A percentile compares a stretch with the other conserved stretches of the same genome.
Evolutionary conservation across 306 rosid genomes (phyloP).

Genomic region (Cucurbita ficifolia): DNA sequence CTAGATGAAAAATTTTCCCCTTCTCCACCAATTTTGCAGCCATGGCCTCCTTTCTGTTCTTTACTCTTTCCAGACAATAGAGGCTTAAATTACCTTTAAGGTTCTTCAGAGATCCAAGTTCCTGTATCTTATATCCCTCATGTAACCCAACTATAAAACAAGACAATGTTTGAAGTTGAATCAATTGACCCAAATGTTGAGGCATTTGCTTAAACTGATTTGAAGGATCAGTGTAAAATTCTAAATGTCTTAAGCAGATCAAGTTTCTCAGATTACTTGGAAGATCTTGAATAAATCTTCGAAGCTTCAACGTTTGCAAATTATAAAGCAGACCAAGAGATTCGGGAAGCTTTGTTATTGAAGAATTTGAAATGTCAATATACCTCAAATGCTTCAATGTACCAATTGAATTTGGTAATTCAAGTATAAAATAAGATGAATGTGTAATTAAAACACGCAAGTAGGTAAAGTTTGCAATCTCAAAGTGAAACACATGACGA

Average conservation of each 20-base stretch:
- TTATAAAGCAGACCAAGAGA: background rate
- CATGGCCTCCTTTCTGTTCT: background rate
- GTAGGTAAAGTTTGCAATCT: background rate
- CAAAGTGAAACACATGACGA: background rate
- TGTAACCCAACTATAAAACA: background rate
- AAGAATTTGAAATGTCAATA: background rate
- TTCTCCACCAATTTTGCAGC: background rate
- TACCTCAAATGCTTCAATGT: slow-evolving; percentile 4
- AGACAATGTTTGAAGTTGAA: background rate
- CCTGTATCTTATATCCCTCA: background rate
- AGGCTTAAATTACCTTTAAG: background rate
- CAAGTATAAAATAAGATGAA: background rate
- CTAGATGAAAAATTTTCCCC: background rate
- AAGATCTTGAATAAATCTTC: background rate
- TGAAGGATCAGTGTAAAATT: background rate
- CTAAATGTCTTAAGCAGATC: background rate
- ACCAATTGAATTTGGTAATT: background rate
- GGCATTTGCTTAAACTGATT: background rate
- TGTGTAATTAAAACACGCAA: background rate
- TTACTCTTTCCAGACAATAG: background rate
- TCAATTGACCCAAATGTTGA: background rate
- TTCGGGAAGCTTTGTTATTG: background rate
- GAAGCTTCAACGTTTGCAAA: background rate
- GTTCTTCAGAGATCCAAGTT: background rate
- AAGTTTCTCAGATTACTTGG: background rate